These are phyloP conservation scores for Magnusiomyces magnusii DNA, from an alignment of 1,139 yeast genomes.

Conservation along the genomic window DNA sequence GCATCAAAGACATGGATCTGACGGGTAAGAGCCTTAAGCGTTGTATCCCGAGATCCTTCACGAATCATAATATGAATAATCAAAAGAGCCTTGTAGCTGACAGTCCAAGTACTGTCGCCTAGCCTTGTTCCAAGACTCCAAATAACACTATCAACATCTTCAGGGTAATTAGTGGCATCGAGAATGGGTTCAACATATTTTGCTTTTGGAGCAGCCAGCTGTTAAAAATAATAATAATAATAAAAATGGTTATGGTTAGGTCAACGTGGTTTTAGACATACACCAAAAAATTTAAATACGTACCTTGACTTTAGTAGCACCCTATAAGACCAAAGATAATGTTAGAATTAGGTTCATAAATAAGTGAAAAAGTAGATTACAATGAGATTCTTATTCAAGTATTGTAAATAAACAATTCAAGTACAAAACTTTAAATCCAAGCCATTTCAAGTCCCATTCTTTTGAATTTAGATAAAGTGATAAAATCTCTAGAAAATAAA, in stretches of 20 bases:
- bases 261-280: not conserved
- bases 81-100: slow-evolving; percentile 72
- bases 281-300: slow-evolving; percentile 17
- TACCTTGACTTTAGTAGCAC: slow-evolving; percentile 60
- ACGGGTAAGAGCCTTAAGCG: slow-evolving; percentile 55
- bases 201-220: slow-evolving; percentile 96
- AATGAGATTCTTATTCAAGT: too few relatives aligned
- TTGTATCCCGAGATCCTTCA: slow-evolving; percentile 73
- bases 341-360: too few relatives aligned
- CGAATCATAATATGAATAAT: slow-evolving; percentile 87
- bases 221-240: slow-evolving; percentile 32
- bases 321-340: slow-evolving; percentile 25
- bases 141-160: slow-evolving; percentile 64
- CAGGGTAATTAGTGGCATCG: slow-evolving; percentile 57
- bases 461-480: too few relatives aligned
- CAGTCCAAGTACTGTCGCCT: slow-evolving; percentile 78
- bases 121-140: slow-evolving; percentile 51
- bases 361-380: too few relatives aligned
- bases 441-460: too few relatives aligned
- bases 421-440: too few relatives aligned
- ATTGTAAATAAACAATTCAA: too few relatives aligned
- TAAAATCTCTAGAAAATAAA: not conserved
- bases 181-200: slow-evolving; percentile 92
- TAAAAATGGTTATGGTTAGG: slow-evolving; percentile 35
- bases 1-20: slow-evolving; percentile 55